Evolutionary conservation across 495 filamentous ascomycete species (phyloP), one percentile per base, ranked within the genome.

Genomic region (Annulohypoxylon bovei): DNA sequence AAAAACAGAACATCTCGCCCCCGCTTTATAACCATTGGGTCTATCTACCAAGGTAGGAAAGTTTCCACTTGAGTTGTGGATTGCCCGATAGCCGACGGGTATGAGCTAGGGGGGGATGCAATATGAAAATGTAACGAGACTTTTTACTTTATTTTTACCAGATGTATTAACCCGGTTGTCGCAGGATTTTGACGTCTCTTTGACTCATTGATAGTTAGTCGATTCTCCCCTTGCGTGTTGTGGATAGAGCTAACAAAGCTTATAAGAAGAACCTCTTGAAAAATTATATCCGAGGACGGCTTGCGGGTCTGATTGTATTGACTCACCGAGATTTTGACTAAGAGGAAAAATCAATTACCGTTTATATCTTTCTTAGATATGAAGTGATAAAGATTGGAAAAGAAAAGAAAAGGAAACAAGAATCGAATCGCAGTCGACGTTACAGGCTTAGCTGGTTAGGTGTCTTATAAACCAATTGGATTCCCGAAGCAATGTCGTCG

Each of bases 401-500:
- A 28, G n/a, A 22, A 46, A 22, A 20, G n/a, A n/a, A 42, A 42
- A 42, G 20, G n/a, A 7, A 20, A 6, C n/a, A 6, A 16, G 1
- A 18, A 42, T 25, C 12, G 47, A 52, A 52, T 32, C 20, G n/a
- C 28, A 22, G 16, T 53, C 6, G 2, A 33, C 33, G n/a, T 2
- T 33, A 53, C n/a, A n/a, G n/a, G n/a, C 27, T 28, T 18, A 5
- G 4, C 14, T 50, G 16, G 49, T n/a, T 2, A 18, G n/a, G n/a
- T n/a, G n/a, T n/a, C 28, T 18, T 30, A 47, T 4, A 14, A n/a
- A 32, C 23, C 35, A 59, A 46, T 53, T 32, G 35, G 53, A 14
- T 28, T 37, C 44, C 47, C 6, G 16, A 20, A 25, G 66, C 23
- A n/a, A 73, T 73, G 75, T 57, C 57, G 47, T 50, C 61, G 53